Percentiles rank a stretch among this genome's conserved stretches.
Evolutionary conservation across 2,329 filamentous ascomycete species (phyloP).

Genomic region (Fusarium torreyae): DNA sequence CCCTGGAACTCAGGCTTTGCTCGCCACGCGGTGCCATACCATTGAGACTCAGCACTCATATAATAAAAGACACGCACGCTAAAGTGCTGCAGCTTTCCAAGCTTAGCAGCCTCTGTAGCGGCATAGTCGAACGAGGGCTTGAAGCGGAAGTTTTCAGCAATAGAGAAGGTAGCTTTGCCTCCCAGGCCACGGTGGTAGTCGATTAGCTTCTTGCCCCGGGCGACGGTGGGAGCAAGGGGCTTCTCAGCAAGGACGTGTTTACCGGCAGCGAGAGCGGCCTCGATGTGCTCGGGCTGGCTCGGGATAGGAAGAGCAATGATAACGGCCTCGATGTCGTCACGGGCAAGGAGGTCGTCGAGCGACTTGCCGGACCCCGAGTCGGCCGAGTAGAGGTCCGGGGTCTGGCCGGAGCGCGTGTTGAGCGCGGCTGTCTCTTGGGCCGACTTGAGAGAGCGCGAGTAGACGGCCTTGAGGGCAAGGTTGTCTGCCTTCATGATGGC

Average conservation of each 20-base stretch:
- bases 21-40: constrained; percentile 72
- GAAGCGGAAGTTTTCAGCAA: constrained; percentile 84
- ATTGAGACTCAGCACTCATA: constrained; percentile 60
- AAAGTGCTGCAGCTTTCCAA: constrained; percentile 63
- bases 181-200: constrained; percentile 52
- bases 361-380: constrained; percentile 63
- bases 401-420: constrained; percentile 50
- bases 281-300: constrained; percentile 71
- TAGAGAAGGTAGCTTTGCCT: constrained; percentile 62
- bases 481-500: constrained; percentile 68
- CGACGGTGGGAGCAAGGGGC: constrained; percentile 74
- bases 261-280: constrained; percentile 71
- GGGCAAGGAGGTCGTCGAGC: constrained; percentile 66
- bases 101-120: constrained; percentile 61
- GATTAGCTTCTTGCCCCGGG: constrained; percentile 59
- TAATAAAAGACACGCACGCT: constrained; percentile 55
- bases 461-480: constrained; percentile 74
- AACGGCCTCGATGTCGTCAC: constrained; percentile 69
- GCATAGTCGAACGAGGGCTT: constrained; percentile 69
- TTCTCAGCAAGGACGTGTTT: constrained; percentile 82
- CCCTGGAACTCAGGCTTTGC: constrained; percentile 80
- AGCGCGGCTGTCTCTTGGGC: constrained; percentile 64
- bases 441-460: constrained; percentile 73
- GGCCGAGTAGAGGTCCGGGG: constrained; percentile 70
- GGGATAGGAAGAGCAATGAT: constrained; percentile 75